Conservation (phyloP, 208 protist genomes). For the Crithidia sp. region DNA sequence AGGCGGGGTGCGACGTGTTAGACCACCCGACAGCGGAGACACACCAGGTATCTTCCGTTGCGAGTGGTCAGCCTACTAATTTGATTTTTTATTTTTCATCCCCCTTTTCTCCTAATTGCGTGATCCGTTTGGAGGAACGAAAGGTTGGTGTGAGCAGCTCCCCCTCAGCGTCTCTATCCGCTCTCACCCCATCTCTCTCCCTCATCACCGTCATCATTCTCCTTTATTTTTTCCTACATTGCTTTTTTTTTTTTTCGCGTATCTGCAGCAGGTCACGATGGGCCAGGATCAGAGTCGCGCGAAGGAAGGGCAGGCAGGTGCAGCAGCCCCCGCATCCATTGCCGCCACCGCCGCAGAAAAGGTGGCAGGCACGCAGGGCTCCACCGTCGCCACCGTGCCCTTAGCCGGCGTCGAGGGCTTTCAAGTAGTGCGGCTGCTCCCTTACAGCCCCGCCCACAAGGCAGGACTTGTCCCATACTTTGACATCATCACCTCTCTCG, state of each 20-base stretch:
- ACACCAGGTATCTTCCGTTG: not conserved
- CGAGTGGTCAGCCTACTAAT: not conserved
- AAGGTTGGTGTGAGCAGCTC: no score
- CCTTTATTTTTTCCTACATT: constrained; percentile 5
- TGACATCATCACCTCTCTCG: constrained; percentile 83
- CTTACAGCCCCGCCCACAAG: constrained; percentile 75
- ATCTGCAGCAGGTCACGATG: constrained; percentile 24
- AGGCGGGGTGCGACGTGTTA: no score
- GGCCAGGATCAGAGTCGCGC: constrained; percentile 53
- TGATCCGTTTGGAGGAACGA: no score
- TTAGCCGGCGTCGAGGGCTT: constrained; percentile 65
- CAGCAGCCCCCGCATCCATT: not conserved
- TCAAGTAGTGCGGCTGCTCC: constrained; percentile 77
- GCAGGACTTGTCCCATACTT: constrained; percentile 87
- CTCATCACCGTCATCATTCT: constrained; percentile 1
- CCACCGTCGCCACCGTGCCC: constrained; percentile 8
- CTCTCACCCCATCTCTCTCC: no score
- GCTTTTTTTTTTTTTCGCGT: not conserved
- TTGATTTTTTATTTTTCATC: not conserved
- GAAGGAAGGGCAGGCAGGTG: not conserved
- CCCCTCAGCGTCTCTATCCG: no score
- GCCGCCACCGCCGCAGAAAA: no score
- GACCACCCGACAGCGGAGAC: no score
- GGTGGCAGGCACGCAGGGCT: not conserved
- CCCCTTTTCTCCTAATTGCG: constrained; percentile 3